Base-by-base conservation (phyloP, 345 rosid genomes). In the Cardamine resedifolia region DNA sequence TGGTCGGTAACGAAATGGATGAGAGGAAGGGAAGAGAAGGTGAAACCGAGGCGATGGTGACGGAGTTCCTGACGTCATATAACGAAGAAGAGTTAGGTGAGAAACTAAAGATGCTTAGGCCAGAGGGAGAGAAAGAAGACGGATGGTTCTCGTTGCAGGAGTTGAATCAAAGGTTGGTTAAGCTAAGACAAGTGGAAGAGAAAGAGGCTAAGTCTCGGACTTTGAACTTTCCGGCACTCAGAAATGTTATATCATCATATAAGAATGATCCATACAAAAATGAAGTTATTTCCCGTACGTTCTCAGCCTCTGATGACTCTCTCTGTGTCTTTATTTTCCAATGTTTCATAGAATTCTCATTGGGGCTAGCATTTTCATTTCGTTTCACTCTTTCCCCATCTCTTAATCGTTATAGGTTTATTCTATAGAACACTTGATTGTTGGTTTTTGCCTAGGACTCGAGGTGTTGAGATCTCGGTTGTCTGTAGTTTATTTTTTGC, bases 101-200 rank as follows among this genome's bases (percentile, higher is more conserved):
- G 26, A 85, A 79, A 73, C 72, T 90, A 77, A 79, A 62, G 80
- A 53, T 18, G 38, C 78, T 90, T 78, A 77, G 90, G 52, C 87
- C 81, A 0, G 79, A 81, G 57, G 78, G 34, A 44, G 62, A 61
- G 56, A 80, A 62, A 70, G 78, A 76, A 16, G 72, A 69, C 56
- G 73, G 71, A 2, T 75, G 84, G 82, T 94, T 91, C 79, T 88
- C 95, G 0, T 64, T 91, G 80, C 59, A 59, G 78, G 95, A 94
- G 83, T 70, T 94, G 87, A 86, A 79, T 71, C 85, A 81, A 80
- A 89, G 98, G 79, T 62, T 91, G 80, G 74, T 61, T 70, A 84
- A 77, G 83, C 66, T 94, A 70, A 86, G 90, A 78, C 85, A 80
- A 75, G 52, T 79, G 74, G 96, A 94, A 64, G 77, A 84, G 72